Conservation (phyloP, 495 filamentous ascomycete genomes). For the Tuber indicum region DNA sequence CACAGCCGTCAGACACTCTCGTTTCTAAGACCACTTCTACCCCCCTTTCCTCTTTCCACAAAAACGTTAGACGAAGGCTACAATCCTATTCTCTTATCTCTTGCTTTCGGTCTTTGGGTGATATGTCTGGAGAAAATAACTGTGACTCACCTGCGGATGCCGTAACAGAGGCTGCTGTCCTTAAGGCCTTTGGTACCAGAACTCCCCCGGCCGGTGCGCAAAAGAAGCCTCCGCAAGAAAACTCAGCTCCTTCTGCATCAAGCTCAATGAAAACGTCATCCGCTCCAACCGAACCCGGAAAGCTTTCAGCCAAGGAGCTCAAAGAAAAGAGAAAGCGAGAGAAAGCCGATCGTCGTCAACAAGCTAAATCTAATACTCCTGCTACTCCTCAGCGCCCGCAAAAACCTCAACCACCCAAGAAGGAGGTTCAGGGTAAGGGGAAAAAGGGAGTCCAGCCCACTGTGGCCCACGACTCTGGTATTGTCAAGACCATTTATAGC, state of each 20-base stretch:
- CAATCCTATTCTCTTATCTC: not conserved
- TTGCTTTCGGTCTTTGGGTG: not conserved
- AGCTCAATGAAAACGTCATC: conserved; percentile 41
- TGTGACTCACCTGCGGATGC: not conserved
- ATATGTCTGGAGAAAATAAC: not conserved
- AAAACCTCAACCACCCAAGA: conserved; percentile 22
- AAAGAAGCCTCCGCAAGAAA: not conserved
- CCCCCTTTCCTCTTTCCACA: not conserved
- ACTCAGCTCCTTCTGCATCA: conserved; percentile 27
- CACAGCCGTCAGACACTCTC: not conserved
- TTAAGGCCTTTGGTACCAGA: not conserved
- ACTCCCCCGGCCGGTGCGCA: not conserved
- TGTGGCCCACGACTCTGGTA: conserved; percentile 27
- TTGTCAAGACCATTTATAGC: conserved; percentile 35
- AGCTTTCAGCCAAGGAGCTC: conserved; percentile 53
- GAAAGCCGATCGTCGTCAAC: conserved; percentile 65
- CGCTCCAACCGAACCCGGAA: conserved; percentile 26
- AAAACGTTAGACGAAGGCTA: not conserved
- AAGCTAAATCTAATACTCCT: conserved; percentile 49
- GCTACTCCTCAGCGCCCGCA: conserved; percentile 6
- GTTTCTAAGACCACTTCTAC: not conserved
- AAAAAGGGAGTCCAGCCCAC: conserved; percentile 36
- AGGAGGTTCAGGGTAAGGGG: conserved; percentile 41
- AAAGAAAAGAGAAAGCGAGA: conserved; percentile 75
- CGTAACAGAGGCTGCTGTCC: not conserved